phyloP scores from a whole-genome alignment of 2,329 filamentous ascomycete genomes.

The Cercospora beticola region DNA sequence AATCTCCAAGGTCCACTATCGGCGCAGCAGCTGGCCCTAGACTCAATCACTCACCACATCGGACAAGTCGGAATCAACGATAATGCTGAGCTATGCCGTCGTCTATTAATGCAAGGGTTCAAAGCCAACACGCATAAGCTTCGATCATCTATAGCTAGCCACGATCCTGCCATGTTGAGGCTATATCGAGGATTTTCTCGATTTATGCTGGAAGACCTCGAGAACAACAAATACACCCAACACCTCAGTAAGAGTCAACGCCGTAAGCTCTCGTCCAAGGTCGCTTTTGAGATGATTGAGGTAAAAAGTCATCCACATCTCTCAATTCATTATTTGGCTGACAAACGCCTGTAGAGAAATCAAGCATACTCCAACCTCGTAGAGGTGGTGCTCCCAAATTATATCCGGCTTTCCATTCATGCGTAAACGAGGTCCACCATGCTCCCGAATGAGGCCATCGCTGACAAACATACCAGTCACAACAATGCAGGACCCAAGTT shows the following conservation, averaged over 20 bases:
- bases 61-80: not conserved
- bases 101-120: constrained; percentile 8
- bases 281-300: too few species aligned
- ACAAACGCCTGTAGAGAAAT: constrained; percentile 1
- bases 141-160: not conserved
- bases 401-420: constrained; percentile 12
- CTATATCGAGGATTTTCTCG: constrained; percentile 11
- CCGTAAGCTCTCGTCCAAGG: too few species aligned
- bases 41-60: constrained; percentile 2
- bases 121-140: not conserved
- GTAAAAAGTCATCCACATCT: too few species aligned
- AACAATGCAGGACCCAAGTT: constrained; percentile 12
- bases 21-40: not conserved
- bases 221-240: not conserved
- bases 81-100: constrained; percentile 7
- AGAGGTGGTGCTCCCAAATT: constrained; percentile 5
- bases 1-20: not conserved
- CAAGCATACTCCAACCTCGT: constrained; percentile 13
- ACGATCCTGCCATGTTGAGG: not conserved
- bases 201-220: constrained; percentile 13
- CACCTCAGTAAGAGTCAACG: too few species aligned
- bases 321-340: too few species aligned
- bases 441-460: not conserved
- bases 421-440: not conserved
- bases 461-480: not conserved